phyloP scores from a whole-genome alignment of 2,329 filamentous ascomycete genomes.

The Aphanocladium album region DNA sequence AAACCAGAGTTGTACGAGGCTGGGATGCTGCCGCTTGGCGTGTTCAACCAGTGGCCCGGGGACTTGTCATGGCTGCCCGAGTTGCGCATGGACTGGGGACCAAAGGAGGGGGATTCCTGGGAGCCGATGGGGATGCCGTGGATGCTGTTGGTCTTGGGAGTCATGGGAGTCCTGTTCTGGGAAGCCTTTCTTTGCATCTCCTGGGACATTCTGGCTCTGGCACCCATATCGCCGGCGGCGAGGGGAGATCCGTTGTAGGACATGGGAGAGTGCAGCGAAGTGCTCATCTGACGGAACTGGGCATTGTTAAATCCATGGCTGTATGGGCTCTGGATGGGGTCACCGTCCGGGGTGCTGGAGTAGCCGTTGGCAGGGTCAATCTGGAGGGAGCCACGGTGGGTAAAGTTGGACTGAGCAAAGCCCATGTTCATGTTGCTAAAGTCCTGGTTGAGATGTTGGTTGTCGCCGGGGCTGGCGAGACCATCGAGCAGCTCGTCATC shows the following conservation, averaged over 20 bases:
- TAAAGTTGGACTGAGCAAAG: slow-evolving; percentile 50
- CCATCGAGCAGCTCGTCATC: slow-evolving; percentile 86
- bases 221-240: slow-evolving; percentile 43
- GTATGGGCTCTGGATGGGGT: slow-evolving; percentile 88
- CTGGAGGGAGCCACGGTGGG: slow-evolving; percentile 54
- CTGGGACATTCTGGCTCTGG: slow-evolving; percentile 54
- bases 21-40: slow-evolving; percentile 68
- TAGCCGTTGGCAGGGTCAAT: slow-evolving; percentile 70
- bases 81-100: slow-evolving; percentile 72
- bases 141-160: slow-evolving; percentile 77
- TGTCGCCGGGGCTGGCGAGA: slow-evolving; percentile 53
- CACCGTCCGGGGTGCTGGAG: slow-evolving; percentile 86
- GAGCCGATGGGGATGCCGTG: slow-evolving; percentile 63
- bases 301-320: slow-evolving; percentile 68
- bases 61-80: slow-evolving; percentile 71
- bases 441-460: slow-evolving; percentile 49
- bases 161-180: slow-evolving; percentile 73
- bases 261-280: slow-evolving; percentile 40
- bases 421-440: slow-evolving; percentile 54
- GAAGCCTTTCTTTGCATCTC: slow-evolving; percentile 69
- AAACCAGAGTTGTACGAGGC: slow-evolving; percentile 88
- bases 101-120: slow-evolving; percentile 66
- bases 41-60: slow-evolving; percentile 81
- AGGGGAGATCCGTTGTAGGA: slow-evolving; percentile 35
- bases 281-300: slow-evolving; percentile 66